phyloP scores from a whole-genome alignment of 1,284 basidiomycete species.

The Cerioporus squamosus region DNA sequence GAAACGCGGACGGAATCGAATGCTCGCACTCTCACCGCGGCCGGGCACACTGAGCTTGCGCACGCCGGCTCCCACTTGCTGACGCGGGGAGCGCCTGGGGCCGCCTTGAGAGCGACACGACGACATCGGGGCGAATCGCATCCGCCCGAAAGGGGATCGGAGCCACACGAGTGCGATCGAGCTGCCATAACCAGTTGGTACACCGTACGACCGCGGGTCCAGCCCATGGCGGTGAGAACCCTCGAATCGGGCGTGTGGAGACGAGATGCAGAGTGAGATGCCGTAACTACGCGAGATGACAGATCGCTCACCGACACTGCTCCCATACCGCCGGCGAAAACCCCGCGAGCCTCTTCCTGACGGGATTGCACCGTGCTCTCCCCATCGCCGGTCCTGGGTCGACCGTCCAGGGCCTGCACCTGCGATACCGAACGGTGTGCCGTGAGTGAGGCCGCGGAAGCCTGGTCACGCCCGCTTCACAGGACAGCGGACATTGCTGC shows the following conservation, averaged over 20 bases:
- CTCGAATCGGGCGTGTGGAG: slow-evolving; percentile 26
- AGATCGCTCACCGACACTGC: slow-evolving; percentile 1
- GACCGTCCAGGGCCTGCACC: background rate
- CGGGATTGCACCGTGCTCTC: too few species aligned
- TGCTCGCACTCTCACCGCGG: slow-evolving; percentile 2
- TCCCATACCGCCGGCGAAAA: slow-evolving; percentile 8
- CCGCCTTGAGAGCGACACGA: slow-evolving; percentile 22
- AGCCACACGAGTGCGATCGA: slow-evolving; percentile 13
- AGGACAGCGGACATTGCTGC: background rate
- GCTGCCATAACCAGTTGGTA: slow-evolving; percentile 13
- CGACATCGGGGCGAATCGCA: slow-evolving; percentile 20
- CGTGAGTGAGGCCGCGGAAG: too few species aligned
- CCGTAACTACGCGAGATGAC: slow-evolving; percentile 19
- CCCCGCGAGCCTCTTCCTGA: slow-evolving; percentile 8
- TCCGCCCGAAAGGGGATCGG: slow-evolving; percentile 19
- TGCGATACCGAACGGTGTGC: background rate
- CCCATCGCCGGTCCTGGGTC: too few species aligned
- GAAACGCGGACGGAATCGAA: background rate
- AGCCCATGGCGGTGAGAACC: slow-evolving; percentile 21
- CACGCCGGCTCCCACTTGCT: slow-evolving; percentile 13
- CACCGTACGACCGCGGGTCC: slow-evolving; percentile 11
- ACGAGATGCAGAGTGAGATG: slow-evolving; percentile 29
- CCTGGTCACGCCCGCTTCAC: slow-evolving; percentile 1
- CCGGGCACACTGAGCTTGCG: background rate
- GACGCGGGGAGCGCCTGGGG: slow-evolving; percentile 7